Evolutionary conservation across 208 protist species (phyloP), one percentile per base, ranked within the genome.

Genomic region (Angomonas ambiguus): DNA sequence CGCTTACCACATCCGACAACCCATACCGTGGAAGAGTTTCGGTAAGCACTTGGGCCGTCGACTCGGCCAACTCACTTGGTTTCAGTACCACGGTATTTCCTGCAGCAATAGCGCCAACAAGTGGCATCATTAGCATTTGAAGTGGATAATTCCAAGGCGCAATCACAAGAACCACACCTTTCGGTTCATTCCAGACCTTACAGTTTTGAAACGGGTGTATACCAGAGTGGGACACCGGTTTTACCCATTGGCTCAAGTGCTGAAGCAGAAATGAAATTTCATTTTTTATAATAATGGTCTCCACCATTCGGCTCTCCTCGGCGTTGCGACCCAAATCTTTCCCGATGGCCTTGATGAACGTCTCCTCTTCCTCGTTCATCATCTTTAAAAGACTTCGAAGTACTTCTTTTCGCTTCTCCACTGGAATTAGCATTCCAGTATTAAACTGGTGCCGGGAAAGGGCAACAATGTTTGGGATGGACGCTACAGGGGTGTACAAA

Each of bases 131-230:
- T 8, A 74, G 56, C 5, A 98, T 62, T 42, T 77, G 64, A 32
- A 97, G 35, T 11, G 96, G 96, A 69, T 95, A 98, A 58, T 98
- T 98, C 88, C 91, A 98, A 20, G 96, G 62, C 24, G 77, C 68
- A 34, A 98, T 91, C 24, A 97, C 80, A 20, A 97, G 76, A n/a
- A 96, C 90, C 24, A 94, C 77, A 33, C 94, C 94, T 0, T 90
- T 73, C 33, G 91, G 93, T 27, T 96, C 86, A 27, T 64, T 42
- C 2, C 68, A 51, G n/a, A 92, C 71, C 11, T 13, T 53, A 24
- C 2, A 41, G 30, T 33, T 41, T 38, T 1, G 24, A 32, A 22
- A 24, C n/a, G n/a, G n/a, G n/a, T n/a, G n/a, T n/a, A n/a, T n/a
- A n/a, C n/a, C n/a, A n/a, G n/a, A n/a, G n/a, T n/a, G n/a, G n/a